Percentiles rank a stretch among this genome's conserved stretches.
phyloP scores from a whole-genome alignment of 805 yeast species.

The Metschnikowia koreensis region DNA sequence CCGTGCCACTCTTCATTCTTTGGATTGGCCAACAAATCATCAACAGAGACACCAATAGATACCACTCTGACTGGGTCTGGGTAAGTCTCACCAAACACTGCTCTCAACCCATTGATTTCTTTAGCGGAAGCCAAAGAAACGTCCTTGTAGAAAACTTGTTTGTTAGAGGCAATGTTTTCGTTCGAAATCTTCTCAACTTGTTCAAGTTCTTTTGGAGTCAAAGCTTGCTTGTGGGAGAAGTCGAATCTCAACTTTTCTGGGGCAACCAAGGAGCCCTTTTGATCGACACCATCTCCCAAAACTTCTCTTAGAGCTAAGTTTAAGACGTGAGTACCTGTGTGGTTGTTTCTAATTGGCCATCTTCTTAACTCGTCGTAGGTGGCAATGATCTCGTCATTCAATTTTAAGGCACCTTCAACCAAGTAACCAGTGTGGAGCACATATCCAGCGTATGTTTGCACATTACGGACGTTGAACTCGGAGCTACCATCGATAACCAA shows the following conservation, averaged over 20 bases:
- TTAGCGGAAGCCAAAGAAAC: constrained; percentile 74
- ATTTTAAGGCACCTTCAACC: constrained; percentile 69
- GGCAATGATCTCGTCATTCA: constrained; percentile 74
- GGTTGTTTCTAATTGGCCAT: constrained; percentile 95
- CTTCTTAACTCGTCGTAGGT: constrained; percentile 91
- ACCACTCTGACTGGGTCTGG: constrained; percentile 99
- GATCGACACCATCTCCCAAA: constrained; percentile 86
- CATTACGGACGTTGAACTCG: constrained; percentile 88
- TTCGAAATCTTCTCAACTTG: constrained; percentile 75
- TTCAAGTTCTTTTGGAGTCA: constrained; percentile 66
- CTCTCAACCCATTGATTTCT: constrained; percentile 82
- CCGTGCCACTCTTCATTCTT: constrained; percentile 69
- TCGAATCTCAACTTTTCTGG: constrained; percentile 95
- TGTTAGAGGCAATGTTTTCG: constrained; percentile 66
- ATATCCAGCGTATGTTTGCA: constrained; percentile 90
- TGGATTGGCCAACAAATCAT: constrained; percentile 73
- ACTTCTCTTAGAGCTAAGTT: constrained; percentile 85
- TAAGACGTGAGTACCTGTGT: constrained; percentile 95
- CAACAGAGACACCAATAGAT: constrained; percentile 88
- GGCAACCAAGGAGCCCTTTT: constrained; percentile 94
- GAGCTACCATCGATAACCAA: constrained; percentile 82
- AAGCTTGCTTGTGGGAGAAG: constrained; percentile 88
- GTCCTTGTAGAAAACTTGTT: constrained; percentile 76
- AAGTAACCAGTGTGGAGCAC: constrained; percentile 91
- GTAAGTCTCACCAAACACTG: constrained; percentile 97